Evolutionary conservation across 345 rosid genomes (phyloP), one percentile per base, ranked within the genome.

Genomic region (Dipteronia dyeriana): DNA sequence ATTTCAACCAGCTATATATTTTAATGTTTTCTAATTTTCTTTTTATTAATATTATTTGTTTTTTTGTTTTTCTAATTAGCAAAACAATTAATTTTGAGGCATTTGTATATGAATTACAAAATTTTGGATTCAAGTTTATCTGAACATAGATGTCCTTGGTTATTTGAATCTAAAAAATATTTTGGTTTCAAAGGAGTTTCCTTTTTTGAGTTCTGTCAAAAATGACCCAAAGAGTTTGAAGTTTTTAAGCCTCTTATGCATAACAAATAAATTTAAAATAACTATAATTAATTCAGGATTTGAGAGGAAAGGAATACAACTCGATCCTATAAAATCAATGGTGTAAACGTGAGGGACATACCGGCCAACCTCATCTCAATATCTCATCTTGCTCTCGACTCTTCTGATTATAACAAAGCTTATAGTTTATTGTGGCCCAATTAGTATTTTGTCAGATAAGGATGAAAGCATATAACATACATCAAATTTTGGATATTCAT

Each of bases 381-480:
- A 4, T 51, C 4, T 3, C 11, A 41, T 41, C 17, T 13, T 49
- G 54, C 19, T 43, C 56, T 26, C 8, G 53, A 49, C 20, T 43
- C 10, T 45, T 49, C 13, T 14, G 6, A 47, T 25, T 16, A 25
- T 14, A 23, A 20, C 1, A 47, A 68, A 0, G 25, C 29, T 13
- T 23, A 29, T 0, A 7, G 23, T 25, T 70, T 70, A 22, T 41
- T 70, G 62, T 70, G 23, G 62, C 17, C 74, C 75, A 71, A 19
- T 56, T 23, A 3, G 74, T 29, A 16, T 69, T 70, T 16, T 54
- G 49, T 31, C 34, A 59, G 64, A 54, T 54, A 10, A 54, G 29
- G 75, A 71, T 31, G 75, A 16, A 54, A 56, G 75, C 10, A 31
- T 71, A 54, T 19, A 31, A 34, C 49, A 71, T 4, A 34, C 57